phyloP scores from a whole-genome alignment of 1,284 basidiomycete genomes.

The Leccinum pallidistipes region DNA sequence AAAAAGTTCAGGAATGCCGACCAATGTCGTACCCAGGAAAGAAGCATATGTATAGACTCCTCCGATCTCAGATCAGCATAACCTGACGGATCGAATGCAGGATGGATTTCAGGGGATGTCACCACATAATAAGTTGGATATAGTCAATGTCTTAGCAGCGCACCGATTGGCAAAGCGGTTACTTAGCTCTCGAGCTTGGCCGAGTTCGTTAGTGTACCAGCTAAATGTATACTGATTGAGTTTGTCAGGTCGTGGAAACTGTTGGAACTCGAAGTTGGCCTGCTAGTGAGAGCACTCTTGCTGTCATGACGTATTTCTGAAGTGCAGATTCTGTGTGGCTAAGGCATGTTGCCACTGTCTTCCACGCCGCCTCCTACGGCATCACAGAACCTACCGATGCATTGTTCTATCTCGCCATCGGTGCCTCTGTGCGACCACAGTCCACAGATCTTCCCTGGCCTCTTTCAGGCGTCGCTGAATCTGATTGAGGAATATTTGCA shows the following conservation, averaged over 20 bases:
- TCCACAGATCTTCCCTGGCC: slow-evolving; percentile 79
- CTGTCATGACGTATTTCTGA: background rate
- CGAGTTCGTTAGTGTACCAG: background rate
- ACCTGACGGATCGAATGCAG: too few species aligned
- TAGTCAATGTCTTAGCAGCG: background rate
- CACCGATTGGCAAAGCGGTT: background rate
- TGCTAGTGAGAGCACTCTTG: background rate
- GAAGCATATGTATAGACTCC: too few species aligned
- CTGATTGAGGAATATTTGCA: slow-evolving; percentile 83
- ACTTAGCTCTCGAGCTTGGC: background rate
- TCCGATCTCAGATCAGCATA: too few species aligned
- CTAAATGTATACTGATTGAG: background rate
- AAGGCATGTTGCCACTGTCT: background rate
- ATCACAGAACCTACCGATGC: slow-evolving; percentile 75
- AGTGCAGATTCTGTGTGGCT: background rate
- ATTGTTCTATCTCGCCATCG: slow-evolving; percentile 70
- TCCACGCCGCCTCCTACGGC: background rate
- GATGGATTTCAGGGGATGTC: too few species aligned
- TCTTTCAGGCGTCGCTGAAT: slow-evolving; percentile 84
- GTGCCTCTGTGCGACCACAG: slow-evolving; percentile 89
- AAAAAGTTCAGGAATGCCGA: background rate
- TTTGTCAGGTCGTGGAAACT: background rate
- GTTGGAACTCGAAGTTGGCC: background rate
- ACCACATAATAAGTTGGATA: too few species aligned
- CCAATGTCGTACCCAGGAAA: too few species aligned